Conservation (phyloP, 2,329 filamentous ascomycete genomes). For the Tolypocladium amazonense region DNA sequence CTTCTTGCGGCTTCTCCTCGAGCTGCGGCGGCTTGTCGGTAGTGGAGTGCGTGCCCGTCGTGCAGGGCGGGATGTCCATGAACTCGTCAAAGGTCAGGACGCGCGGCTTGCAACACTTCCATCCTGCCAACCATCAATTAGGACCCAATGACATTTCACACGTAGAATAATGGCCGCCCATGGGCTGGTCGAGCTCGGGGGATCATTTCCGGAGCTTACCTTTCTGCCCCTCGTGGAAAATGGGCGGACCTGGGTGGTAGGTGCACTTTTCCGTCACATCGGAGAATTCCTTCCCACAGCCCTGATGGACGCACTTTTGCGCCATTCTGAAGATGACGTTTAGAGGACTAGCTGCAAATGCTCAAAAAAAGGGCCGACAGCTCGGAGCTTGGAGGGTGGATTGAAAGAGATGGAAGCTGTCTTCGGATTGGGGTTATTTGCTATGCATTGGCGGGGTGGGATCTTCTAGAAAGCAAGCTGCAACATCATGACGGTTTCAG, state of each 20-base stretch:
- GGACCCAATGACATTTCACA: background rate
- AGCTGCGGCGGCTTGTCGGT: constrained; percentile 59
- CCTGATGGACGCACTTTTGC: constrained; percentile 90
- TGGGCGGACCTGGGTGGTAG: constrained; percentile 87
- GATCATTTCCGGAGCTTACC: constrained; percentile 40
- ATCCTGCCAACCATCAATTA: constrained; percentile 46
- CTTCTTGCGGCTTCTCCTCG: constrained; percentile 43
- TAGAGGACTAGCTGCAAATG: background rate
- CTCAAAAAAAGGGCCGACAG: background rate
- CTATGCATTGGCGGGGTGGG: constrained; percentile 19
- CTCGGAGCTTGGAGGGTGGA: background rate
- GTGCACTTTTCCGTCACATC: constrained; percentile 74
- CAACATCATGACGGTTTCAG: constrained; percentile 13
- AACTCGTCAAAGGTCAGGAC: constrained; percentile 98
- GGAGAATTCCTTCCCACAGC: constrained; percentile 81
- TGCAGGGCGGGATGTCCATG: constrained; percentile 84
- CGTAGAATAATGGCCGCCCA: background rate
- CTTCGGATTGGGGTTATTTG: background rate
- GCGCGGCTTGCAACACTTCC: constrained; percentile 97
- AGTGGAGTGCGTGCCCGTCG: constrained; percentile 82
- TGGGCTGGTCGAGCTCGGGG: background rate
- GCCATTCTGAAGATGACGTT: constrained; percentile 38
- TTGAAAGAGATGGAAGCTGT: constrained; percentile 1
- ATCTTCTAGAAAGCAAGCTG: constrained; percentile 27
- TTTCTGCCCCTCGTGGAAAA: constrained; percentile 98